A percentile compares a stretch with the other conserved stretches of the same genome.
phyloP scores from a whole-genome alignment of 2,329 filamentous ascomycete species.

The Penicillium brevicompactum region DNA sequence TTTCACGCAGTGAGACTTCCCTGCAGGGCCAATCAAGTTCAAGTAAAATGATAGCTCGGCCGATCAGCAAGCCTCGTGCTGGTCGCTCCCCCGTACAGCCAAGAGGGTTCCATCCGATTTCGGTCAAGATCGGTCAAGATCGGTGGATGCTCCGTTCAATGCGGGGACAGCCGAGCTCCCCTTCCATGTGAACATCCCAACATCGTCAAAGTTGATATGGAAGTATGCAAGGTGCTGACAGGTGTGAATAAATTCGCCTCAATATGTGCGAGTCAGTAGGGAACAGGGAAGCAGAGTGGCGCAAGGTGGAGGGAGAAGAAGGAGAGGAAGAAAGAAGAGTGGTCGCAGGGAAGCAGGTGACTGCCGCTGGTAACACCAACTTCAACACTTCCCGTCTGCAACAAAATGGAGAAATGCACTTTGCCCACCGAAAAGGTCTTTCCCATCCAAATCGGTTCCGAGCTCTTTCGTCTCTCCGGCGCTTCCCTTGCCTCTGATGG shows the following conservation, averaged over 20 bases:
- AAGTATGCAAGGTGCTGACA: no score
- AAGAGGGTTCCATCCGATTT: conserved; percentile 3
- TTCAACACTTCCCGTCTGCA: neutral
- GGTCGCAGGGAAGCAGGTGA: neutral
- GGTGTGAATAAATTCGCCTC: no score
- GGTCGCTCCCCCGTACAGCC: neutral
- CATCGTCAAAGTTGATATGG: neutral
- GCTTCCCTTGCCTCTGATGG: conserved; percentile 73
- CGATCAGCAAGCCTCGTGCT: neutral
- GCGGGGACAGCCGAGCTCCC: conserved; percentile 15
- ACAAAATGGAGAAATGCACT: conserved; percentile 15
- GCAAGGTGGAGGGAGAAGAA: no score
- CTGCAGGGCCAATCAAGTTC: neutral
- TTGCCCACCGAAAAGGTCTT: conserved; percentile 66
- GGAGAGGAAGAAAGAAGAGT: no score
- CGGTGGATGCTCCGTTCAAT: neutral
- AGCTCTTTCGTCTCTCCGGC: conserved; percentile 69
- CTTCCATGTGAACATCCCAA: conserved; percentile 17
- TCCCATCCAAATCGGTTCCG: conserved; percentile 69
- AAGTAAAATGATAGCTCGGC: neutral
- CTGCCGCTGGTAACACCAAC: neutral
- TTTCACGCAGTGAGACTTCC: neutral
- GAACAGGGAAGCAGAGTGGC: no score
- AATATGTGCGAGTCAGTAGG: no score
- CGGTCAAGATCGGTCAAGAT: neutral